A percentile compares a stretch with the other conserved stretches of the same genome.
Evolutionary conservation across 345 rosid species (phyloP).

Genomic region (Combretum micranthum): DNA sequence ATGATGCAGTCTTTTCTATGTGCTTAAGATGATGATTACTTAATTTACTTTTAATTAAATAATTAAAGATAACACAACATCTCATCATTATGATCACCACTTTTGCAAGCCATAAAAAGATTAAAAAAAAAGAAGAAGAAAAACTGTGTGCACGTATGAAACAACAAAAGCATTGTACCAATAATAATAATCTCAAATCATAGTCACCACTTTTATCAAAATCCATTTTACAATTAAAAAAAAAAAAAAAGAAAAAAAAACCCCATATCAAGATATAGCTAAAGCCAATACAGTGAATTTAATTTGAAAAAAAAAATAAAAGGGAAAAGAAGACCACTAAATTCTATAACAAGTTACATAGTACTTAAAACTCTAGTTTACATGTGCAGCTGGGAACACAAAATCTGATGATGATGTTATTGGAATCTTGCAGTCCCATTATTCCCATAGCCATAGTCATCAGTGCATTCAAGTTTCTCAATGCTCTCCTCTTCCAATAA

Average conservation of each 20-base stretch:
- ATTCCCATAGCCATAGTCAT: too few species aligned
- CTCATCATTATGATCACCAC: slow-evolving; percentile 6
- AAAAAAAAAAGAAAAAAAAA: background rate
- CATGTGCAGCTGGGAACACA: too few species aligned
- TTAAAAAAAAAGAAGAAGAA: background rate
- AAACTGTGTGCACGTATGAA: background rate
- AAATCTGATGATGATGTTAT: too few species aligned
- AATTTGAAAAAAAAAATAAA: background rate
- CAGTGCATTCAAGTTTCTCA: slow-evolving; percentile 9
- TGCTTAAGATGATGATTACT: slow-evolving; percentile 1
- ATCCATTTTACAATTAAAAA: slow-evolving; percentile 9
- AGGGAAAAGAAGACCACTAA: slow-evolving; percentile 5
- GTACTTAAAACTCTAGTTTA: too few species aligned
- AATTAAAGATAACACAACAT: background rate
- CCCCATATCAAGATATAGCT: background rate
- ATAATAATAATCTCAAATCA: slow-evolving; percentile 11
- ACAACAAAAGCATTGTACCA: background rate
- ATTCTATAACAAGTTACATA: slow-evolving; percentile 15
- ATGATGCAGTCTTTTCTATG: slow-evolving; percentile 9
- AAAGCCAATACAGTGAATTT: slow-evolving; percentile 7
- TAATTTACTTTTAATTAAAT: background rate
- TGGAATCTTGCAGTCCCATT: too few species aligned
- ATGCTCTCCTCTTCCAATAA: slow-evolving; percentile 29
- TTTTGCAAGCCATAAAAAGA: too few species aligned
- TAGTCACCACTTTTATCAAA: slow-evolving; percentile 13